Evolutionary conservation across 306 rosid genomes (phyloP).

Genomic region (Pterocarpus macrocarpus): DNA sequence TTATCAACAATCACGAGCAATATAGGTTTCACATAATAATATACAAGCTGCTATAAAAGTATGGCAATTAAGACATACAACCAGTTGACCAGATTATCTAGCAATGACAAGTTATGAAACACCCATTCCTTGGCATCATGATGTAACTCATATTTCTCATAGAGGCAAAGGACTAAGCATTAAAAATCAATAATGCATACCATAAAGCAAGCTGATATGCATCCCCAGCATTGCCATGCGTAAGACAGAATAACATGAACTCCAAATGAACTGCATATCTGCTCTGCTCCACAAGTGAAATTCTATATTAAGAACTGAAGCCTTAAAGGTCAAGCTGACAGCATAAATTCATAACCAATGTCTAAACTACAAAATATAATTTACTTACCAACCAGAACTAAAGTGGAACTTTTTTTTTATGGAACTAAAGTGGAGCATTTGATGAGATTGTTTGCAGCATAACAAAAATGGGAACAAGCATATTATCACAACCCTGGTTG

Average conservation of each 20-base stretch:
- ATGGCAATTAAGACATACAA: slow-evolving; percentile 7
- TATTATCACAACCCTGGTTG: slow-evolving; percentile 17
- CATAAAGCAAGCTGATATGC: slow-evolving; percentile 65
- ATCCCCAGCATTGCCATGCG: slow-evolving; percentile 59
- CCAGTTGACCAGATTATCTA: slow-evolving; percentile 26
- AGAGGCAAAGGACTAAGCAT: slow-evolving; percentile 19
- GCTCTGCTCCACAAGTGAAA: slow-evolving; percentile 65
- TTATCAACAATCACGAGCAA: slow-evolving; percentile 18
- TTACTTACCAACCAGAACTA: not conserved
- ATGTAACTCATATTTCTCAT: slow-evolving; percentile 26
- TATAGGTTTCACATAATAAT: slow-evolving; percentile 11
- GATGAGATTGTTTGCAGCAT: slow-evolving; percentile 26
- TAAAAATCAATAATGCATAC: slow-evolving; percentile 54
- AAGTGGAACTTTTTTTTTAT: not conserved
- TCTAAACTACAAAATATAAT: slow-evolving; percentile 30
- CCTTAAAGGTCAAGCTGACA: slow-evolving; percentile 20
- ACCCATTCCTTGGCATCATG: slow-evolving; percentile 15
- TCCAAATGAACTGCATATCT: slow-evolving; percentile 65
- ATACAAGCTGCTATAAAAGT: not conserved
- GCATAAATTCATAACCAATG: slow-evolving; percentile 4
- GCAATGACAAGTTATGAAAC: slow-evolving; percentile 22
- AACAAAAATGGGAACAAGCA: slow-evolving; percentile 19
- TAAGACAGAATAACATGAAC: slow-evolving; percentile 65
- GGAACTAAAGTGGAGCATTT: not conserved
- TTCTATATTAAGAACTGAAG: slow-evolving; percentile 32